phyloP scores from a whole-genome alignment of 148 eudicot species.

The Rhododendron vialii region DNA sequence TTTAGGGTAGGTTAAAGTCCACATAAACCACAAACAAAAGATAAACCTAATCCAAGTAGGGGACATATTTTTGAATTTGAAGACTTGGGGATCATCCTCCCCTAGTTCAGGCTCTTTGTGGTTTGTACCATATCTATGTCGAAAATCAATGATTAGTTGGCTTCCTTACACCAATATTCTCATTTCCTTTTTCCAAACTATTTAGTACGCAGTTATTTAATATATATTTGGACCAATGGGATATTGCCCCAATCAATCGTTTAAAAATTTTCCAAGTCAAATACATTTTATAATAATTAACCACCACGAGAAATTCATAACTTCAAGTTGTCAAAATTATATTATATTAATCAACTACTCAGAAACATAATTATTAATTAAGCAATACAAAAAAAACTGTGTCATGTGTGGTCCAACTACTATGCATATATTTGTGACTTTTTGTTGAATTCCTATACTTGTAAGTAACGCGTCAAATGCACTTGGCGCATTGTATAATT shows the following conservation, averaged over 20 bases:
- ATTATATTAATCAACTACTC: not conserved
- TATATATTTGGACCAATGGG: not conserved
- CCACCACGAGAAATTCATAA: not conserved
- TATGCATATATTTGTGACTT: not conserved
- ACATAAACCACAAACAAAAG: no score
- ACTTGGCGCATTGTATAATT: not conserved
- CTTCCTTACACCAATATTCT: not conserved
- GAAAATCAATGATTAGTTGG: not conserved
- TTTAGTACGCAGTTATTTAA: not conserved
- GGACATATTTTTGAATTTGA: not conserved
- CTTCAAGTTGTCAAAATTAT: not conserved
- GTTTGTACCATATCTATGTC: not conserved
- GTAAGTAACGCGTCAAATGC: not conserved
- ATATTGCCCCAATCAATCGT: not conserved
- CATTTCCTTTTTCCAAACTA: not conserved
- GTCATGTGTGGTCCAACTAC: not conserved
- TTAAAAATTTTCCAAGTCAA: not conserved
- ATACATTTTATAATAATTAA: not conserved
- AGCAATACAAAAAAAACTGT: not conserved
- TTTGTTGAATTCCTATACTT: not conserved
- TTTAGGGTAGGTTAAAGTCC: no score
- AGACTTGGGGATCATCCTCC: not conserved
- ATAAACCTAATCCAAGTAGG: no score
- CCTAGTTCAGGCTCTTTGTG: not conserved
- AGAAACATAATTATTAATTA: not conserved